Evolutionary conservation across 345 rosid species (phyloP).

Genomic region (Rhodamnia rubescens): DNA sequence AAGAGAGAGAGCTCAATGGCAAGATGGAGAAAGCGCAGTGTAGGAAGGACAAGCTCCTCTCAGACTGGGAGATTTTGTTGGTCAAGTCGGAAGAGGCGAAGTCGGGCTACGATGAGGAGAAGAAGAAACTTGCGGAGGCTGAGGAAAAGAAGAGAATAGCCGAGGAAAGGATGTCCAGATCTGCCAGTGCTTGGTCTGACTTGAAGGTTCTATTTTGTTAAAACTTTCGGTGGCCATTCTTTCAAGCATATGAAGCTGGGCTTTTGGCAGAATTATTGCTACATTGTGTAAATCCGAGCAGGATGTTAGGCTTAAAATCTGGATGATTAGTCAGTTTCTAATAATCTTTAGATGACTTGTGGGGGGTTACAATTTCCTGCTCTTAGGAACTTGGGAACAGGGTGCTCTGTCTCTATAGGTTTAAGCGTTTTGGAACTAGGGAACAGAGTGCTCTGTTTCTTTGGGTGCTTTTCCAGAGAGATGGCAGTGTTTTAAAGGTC

Average conservation of each 20-base stretch:
- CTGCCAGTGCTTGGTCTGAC: neutral
- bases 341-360: neutral
- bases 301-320: neutral
- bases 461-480: neutral
- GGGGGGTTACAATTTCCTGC: neutral
- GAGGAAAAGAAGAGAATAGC: neutral
- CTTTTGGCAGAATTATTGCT: neutral
- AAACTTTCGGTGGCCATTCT: neutral
- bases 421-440: neutral
- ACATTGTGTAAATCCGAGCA: neutral
- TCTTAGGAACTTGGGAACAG: neutral
- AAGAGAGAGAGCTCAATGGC: neutral
- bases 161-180: neutral
- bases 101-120: neutral
- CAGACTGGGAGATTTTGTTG: neutral
- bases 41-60: neutral
- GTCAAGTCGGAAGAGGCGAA: neutral
- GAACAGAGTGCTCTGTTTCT: neutral
- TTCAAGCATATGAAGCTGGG: neutral
- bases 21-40: neutral
- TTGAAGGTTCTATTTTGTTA: neutral
- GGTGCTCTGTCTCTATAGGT: neutral
- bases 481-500: too few species aligned
- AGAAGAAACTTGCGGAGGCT: neutral
- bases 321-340: neutral